Conservation (phyloP, 495 filamentous ascomycete genomes). For the Aspergillus conjunctus region DNA sequence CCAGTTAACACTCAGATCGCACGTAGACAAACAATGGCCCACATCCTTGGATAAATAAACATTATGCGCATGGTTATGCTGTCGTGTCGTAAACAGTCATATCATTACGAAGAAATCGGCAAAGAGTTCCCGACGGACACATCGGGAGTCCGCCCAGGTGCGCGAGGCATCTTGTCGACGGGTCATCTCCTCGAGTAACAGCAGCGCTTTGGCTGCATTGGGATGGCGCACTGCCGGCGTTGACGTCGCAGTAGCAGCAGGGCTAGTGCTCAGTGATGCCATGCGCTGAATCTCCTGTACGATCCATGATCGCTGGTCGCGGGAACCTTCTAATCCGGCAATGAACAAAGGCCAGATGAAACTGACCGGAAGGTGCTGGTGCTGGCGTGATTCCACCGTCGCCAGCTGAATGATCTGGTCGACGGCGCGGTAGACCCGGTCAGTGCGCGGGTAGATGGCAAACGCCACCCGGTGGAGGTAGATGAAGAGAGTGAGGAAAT, state of each 20-base stretch:
- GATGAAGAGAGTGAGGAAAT: constrained; percentile 46
- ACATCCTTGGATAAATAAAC: not conserved
- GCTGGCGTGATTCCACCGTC: constrained; percentile 31
- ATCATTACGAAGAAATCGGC: constrained; percentile 43
- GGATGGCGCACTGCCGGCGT: constrained; percentile 29
- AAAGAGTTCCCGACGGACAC: constrained; percentile 43
- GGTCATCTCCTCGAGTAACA: constrained; percentile 44
- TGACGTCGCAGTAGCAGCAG: not conserved
- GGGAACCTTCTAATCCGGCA: constrained; percentile 40
- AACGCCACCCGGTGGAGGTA: constrained; percentile 48
- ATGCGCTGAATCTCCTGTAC: constrained; percentile 41
- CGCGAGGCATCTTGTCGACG: constrained; percentile 42
- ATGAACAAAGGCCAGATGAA: constrained; percentile 46
- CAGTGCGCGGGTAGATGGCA: constrained; percentile 46
- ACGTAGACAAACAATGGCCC: not conserved
- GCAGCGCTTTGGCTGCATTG: constrained; percentile 33
- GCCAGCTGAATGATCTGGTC: constrained; percentile 45
- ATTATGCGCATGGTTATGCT: not conserved
- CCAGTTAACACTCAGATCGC: too few species aligned
- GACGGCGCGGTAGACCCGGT: constrained; percentile 43
- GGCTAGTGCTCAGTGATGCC: constrained; percentile 16
- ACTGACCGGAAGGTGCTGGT: constrained; percentile 32
- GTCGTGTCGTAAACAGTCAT: constrained; percentile 14
- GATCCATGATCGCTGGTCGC: constrained; percentile 41
- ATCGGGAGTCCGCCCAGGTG: constrained; percentile 44